Base-by-base conservation (phyloP, 2,329 filamentous ascomycete genomes). In the Colletotrichum australisinense region DNA sequence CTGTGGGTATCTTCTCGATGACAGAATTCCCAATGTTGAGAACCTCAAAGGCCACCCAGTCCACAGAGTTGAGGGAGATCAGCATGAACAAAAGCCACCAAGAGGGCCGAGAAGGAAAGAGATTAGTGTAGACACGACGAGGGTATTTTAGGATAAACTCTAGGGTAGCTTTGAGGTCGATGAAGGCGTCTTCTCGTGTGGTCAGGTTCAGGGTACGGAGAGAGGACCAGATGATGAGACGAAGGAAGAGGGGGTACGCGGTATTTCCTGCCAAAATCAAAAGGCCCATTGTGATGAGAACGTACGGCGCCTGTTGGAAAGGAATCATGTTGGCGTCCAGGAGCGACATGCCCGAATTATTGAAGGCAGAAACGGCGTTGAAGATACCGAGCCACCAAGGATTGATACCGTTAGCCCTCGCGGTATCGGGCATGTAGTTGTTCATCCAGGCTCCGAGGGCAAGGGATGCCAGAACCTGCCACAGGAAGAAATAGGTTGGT, bases 341-440 rank as follows among this genome's bases (percentile, higher is more conserved):
- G 38, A 93, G 83, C 24, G 88, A 89, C 90, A 94, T 92, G 53
- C 92, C 91, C n/a, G 88, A 91, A 75, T 93, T 93, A 81, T 93
- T 93, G 80, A 93, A 94, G 0, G 91, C 92, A 22, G 90, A 92
- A 5, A 90, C 87, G 1, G 89, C 90, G 74, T 92, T 91, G 82
- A 93, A 94, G 57, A 90, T 87, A 52, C 92, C 91, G 2, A 90
- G 84, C 91, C 92, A 93, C 89, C 90, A 93, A 38, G 92, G 89
- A 71, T 90, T 89, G 67, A 92, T 85, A 14, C 88, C 89, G 78
- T 93, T 92, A 5, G 79, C 80, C 2, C 81, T 78, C 1, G 90
- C 85, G 4, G 85, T 82, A 11, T 82, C 82, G 1, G 89, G 83
- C 56, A 86, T 85, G 75, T 91, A 85, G 71, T 83, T 80, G 19